These are phyloP conservation scores for Cryptosporidium xiaoi DNA, from an alignment of 169 alveolate genomes.

Conservation along the genomic window DNA sequence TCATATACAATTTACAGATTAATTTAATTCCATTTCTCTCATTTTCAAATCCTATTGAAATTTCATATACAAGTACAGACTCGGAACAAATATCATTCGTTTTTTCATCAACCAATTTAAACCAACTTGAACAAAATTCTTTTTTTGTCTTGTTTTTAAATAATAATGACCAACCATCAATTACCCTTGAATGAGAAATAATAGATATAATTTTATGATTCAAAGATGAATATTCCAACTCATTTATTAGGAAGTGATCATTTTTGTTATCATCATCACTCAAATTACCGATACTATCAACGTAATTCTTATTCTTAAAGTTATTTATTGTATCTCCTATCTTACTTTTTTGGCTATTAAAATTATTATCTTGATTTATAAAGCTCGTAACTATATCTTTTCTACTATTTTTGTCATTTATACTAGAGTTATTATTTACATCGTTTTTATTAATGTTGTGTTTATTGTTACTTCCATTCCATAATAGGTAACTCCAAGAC, in stretches of 20 bases:
- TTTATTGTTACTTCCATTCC: neutral
- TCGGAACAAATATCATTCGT: neutral
- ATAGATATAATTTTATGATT: conserved; percentile 26
- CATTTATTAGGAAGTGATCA: neutral
- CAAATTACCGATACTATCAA: too few species aligned
- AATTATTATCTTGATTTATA: neutral
- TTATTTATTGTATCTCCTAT: too few species aligned
- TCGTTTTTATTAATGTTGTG: too few species aligned
- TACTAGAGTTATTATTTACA: too few species aligned
- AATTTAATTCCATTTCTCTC: conserved; percentile 8
- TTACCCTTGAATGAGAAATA: conserved; percentile 8
- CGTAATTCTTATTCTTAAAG: too few species aligned
- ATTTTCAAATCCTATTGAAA: conserved; percentile 17
- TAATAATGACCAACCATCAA: conserved; percentile 57
- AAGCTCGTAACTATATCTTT: too few species aligned
- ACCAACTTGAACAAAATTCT: conserved; percentile 21
- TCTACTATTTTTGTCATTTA: too few species aligned
- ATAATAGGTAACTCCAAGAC: conserved; percentile 57
- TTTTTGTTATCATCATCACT: neutral
- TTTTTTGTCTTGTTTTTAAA: conserved; percentile 2
- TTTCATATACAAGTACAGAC: conserved; percentile 19
- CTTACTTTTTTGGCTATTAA: neutral
- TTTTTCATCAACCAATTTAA: conserved; percentile 15
- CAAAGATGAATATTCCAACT: neutral
- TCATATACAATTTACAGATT: conserved; percentile 13